Evolutionary conservation across 306 rosid species (phyloP).

Genomic region (Glycyrrhiza uralensis): DNA sequence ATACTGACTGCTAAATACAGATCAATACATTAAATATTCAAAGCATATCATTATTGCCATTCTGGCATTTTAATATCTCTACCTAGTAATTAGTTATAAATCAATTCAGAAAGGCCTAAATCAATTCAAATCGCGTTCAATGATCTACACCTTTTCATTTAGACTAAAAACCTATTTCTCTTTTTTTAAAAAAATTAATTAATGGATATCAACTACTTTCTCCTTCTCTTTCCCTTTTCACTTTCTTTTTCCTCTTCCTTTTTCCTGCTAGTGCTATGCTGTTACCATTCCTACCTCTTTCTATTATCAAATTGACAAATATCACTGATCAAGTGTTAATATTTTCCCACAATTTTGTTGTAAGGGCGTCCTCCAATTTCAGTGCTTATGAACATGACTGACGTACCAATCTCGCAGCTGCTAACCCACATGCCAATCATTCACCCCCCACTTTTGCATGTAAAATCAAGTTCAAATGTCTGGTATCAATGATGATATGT

Average conservation of each 20-base stretch:
- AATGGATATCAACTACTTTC: background rate
- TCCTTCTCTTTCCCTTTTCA: too few relatives aligned
- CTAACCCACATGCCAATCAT: background rate
- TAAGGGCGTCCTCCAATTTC: background rate
- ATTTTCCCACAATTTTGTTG: background rate
- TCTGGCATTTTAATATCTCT: slow-evolving; percentile 1
- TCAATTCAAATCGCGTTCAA: too few relatives aligned
- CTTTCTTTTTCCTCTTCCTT: background rate
- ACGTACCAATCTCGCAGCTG: background rate
- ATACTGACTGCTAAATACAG: background rate
- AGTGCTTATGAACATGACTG: background rate
- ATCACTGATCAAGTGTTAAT: background rate
- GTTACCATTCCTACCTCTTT: background rate
- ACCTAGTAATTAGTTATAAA: background rate
- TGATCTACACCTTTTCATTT: background rate
- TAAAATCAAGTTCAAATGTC: background rate
- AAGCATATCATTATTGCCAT: background rate
- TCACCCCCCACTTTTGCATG: background rate
- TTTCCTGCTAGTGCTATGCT: background rate
- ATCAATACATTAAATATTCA: background rate
- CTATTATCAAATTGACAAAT: background rate
- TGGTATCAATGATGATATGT: background rate
- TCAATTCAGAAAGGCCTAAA: background rate
- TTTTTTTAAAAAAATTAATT: background rate
- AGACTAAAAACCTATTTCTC: background rate